These are phyloP conservation scores for Paratinospora sagittata DNA, from an alignment of 164 flowering plant species.

Conservation along the genomic window DNA sequence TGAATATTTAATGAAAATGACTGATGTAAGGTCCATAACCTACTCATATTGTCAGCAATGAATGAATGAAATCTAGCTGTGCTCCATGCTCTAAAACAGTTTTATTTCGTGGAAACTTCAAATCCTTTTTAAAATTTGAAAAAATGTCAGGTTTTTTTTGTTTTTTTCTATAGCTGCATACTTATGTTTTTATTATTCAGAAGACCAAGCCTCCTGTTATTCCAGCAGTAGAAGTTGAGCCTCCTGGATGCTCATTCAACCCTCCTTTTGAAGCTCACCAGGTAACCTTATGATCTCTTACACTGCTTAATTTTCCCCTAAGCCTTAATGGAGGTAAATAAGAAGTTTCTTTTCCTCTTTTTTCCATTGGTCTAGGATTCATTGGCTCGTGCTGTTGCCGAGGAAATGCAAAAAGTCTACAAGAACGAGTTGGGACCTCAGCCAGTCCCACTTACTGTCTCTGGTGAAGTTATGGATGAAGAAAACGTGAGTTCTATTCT, in stretches of 20 bases:
- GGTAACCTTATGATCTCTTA: constrained; percentile 32
- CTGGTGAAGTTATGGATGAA: constrained; percentile 57
- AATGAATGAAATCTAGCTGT: background rate
- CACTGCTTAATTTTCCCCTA: too few relatives aligned
- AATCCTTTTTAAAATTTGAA: background rate
- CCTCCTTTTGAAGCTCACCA: constrained; percentile 83
- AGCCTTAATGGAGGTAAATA: background rate
- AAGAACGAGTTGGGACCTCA: constrained; percentile 72
- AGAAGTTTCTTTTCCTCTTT: background rate
- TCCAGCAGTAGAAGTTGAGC: constrained; percentile 94
- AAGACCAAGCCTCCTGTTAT: constrained; percentile 45
- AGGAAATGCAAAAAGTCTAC: constrained; percentile 87
- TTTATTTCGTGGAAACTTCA: background rate
- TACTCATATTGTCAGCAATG: background rate
- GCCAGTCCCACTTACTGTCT: constrained; percentile 78
- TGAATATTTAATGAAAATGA: too few relatives aligned
- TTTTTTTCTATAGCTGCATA: background rate
- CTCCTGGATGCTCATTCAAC: constrained; percentile 89
- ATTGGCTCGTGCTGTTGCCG: constrained; percentile 89
- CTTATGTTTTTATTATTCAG: constrained; percentile 31
- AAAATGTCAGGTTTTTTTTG: background rate
- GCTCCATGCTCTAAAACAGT: background rate
- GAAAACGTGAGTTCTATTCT: constrained; percentile 59
- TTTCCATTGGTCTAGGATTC: constrained; percentile 49
- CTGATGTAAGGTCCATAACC: background rate